phyloP scores from a whole-genome alignment of 208 protist species.

The Trypanosoma scelopori region DNA sequence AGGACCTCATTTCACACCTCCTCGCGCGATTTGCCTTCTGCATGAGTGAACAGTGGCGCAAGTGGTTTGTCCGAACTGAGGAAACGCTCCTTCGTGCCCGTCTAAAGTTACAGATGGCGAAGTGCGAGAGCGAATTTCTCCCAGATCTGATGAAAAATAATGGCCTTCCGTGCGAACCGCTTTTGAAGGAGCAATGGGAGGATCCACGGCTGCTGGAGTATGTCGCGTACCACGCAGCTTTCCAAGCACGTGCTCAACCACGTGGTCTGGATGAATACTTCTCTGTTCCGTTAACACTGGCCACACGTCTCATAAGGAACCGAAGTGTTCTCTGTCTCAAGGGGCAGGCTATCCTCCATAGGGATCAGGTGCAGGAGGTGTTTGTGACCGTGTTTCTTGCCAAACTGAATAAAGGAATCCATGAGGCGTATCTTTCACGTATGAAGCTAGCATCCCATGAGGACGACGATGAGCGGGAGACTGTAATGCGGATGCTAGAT shows the following conservation, averaged over 20 bases:
- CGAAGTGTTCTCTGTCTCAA: slow-evolving; percentile 67
- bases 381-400: slow-evolving; percentile 78
- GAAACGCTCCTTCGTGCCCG: slow-evolving; percentile 81
- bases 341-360: slow-evolving; percentile 74
- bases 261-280: slow-evolving; percentile 67
- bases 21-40: slow-evolving; percentile 89
- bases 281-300: slow-evolving; percentile 65
- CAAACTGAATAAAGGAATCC: slow-evolving; percentile 66
- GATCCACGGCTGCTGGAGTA: slow-evolving; percentile 56
- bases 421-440: slow-evolving; percentile 72
- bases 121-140: slow-evolving; percentile 64
- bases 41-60: slow-evolving; percentile 88
- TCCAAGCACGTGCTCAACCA: slow-evolving; percentile 24
- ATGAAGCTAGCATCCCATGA: slow-evolving; percentile 59
- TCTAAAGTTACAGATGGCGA: slow-evolving; percentile 67
- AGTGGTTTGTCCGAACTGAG: slow-evolving; percentile 83
- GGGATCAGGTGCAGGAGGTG: slow-evolving; percentile 82
- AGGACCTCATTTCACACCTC: slow-evolving; percentile 81
- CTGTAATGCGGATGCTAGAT: slow-evolving; percentile 84
- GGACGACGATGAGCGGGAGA: slow-evolving; percentile 60
- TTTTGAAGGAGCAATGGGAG: slow-evolving; percentile 46
- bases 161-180: slow-evolving; percentile 63
- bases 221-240: slow-evolving; percentile 44
- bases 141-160: slow-evolving; percentile 71
- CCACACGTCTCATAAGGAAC: slow-evolving; percentile 74